phyloP scores from a whole-genome alignment of 306 rosid genomes.

The Quercus berberidifolia region DNA sequence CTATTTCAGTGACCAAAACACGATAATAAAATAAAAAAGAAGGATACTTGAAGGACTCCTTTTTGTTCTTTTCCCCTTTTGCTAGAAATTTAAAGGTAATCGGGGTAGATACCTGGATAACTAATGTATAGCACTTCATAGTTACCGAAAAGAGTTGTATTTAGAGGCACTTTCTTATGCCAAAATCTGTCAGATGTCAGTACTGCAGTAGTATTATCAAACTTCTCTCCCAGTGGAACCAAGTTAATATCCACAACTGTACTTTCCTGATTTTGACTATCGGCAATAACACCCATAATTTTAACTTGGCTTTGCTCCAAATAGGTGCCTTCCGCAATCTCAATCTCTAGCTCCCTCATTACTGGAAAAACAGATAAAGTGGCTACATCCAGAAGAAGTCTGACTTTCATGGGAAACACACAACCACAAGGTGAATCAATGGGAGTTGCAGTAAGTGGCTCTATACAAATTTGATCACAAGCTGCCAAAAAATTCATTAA shows the following conservation, averaged over 20 bases:
- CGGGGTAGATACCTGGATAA: slow-evolving; percentile 69
- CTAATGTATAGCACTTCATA: slow-evolving; percentile 54
- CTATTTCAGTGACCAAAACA: slow-evolving; percentile 34
- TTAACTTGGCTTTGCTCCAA: slow-evolving; percentile 83
- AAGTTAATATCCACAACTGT: slow-evolving; percentile 74
- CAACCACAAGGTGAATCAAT: slow-evolving; percentile 96
- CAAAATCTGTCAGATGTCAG: slow-evolving; percentile 62
- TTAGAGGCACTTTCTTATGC: slow-evolving; percentile 75
- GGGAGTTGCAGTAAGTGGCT: slow-evolving; percentile 76
- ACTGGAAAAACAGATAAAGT: slow-evolving; percentile 69
- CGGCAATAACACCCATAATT: slow-evolving; percentile 93
- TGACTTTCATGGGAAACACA: slow-evolving; percentile 84
- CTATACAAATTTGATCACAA: slow-evolving; percentile 76
- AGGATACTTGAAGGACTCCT: slow-evolving; percentile 3
- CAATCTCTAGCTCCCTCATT: slow-evolving; percentile 75
- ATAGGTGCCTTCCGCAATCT: slow-evolving; percentile 77
- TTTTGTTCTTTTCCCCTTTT: background rate
- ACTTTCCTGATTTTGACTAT: slow-evolving; percentile 66
- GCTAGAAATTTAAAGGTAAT: background rate
- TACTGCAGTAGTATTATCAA: slow-evolving; percentile 73
- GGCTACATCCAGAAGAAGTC: slow-evolving; percentile 71
- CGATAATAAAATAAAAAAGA: slow-evolving; percentile 16
- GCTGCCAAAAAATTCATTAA: slow-evolving; percentile 41
- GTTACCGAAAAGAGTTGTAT: slow-evolving; percentile 63
- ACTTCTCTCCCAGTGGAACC: slow-evolving; percentile 84